These are phyloP conservation scores for Paecilomyces niveus DNA, from an alignment of 2,329 filamentous ascomycete species.

Conservation along the genomic window DNA sequence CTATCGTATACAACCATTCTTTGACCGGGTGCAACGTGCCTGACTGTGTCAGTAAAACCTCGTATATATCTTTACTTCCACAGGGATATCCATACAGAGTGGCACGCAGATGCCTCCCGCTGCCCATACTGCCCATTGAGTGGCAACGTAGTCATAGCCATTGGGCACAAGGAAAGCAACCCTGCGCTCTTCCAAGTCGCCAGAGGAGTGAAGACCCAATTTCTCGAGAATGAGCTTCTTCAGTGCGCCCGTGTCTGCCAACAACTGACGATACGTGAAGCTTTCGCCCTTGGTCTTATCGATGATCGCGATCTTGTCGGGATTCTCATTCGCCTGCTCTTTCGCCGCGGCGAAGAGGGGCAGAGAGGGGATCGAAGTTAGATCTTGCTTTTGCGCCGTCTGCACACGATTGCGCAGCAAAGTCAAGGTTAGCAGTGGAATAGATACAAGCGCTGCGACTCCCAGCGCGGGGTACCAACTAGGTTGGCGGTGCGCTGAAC, in stretches of 20 bases:
- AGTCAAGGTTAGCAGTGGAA: background rate
- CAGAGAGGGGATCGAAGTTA: conserved; percentile 28
- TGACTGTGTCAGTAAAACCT: conserved; percentile 9
- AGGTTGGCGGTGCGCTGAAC: background rate
- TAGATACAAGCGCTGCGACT: background rate
- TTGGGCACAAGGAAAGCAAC: conserved; percentile 33
- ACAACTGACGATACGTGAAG: conserved; percentile 35
- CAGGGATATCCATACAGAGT: conserved; percentile 26
- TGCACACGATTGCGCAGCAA: background rate
- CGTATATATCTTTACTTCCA: background rate
- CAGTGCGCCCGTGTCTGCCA: conserved; percentile 30
- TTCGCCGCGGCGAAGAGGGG: conserved; percentile 34
- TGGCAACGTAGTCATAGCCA: conserved; percentile 37
- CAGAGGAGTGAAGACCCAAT: conserved; percentile 15
- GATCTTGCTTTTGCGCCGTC: conserved; percentile 3
- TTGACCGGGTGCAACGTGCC: conserved; percentile 36
- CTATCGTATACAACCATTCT: conserved; percentile 35
- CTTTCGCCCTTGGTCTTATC: conserved; percentile 30
- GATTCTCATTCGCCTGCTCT: conserved; percentile 24
- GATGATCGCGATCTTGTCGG: conserved; percentile 31
- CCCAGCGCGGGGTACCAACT: background rate
- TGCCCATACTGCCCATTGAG: conserved; percentile 39
- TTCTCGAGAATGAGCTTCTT: conserved; percentile 29
- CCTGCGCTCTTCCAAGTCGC: conserved; percentile 30
- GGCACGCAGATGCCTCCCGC: conserved; percentile 38